Evolutionary conservation across 2,329 filamentous ascomycete species (phyloP).

Genomic region (Scortechinia acanthostroma): DNA sequence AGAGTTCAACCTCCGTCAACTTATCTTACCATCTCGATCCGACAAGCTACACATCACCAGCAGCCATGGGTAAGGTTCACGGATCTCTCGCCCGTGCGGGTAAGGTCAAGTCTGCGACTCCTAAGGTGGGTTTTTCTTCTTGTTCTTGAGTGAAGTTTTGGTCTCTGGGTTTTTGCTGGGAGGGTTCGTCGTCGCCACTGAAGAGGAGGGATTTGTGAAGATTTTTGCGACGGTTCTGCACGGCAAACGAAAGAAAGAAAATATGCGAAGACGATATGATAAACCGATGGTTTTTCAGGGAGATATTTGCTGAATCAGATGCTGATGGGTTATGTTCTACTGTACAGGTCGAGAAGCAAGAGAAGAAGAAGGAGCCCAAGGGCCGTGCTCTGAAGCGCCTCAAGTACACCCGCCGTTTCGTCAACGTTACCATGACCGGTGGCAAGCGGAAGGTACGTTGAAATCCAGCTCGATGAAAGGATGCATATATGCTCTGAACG

Average conservation of each 20-base stretch:
- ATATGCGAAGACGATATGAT: not conserved
- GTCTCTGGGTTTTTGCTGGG: slow-evolving; percentile 17
- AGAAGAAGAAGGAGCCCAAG: slow-evolving; percentile 96
- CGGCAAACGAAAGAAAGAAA: slow-evolving; percentile 1
- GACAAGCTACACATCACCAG: not conserved
- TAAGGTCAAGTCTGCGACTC: slow-evolving; percentile 96
- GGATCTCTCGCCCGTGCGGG: slow-evolving; percentile 90
- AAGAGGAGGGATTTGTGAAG: not conserved
- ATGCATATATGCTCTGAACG: no score
- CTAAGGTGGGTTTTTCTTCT: slow-evolving; percentile 59
- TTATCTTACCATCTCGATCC: not conserved
- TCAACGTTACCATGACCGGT: slow-evolving; percentile 93
- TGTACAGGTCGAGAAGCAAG: slow-evolving; percentile 76
- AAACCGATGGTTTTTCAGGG: not conserved
- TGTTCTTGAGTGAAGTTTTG: slow-evolving; percentile 11
- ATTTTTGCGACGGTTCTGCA: not conserved
- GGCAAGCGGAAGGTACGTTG: slow-evolving; percentile 86
- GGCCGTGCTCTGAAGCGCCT: slow-evolving; percentile 96
- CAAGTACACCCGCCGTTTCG: slow-evolving; percentile 93
- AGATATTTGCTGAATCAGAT: no score
- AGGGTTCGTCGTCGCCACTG: not conserved
- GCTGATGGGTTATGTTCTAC: not conserved
- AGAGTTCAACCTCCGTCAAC: no score
- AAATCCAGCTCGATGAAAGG: no score
- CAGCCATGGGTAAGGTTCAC: slow-evolving; percentile 86